Conservation (phyloP, 2,329 filamentous ascomycete species). For the Talaromyces islandicus region DNA sequence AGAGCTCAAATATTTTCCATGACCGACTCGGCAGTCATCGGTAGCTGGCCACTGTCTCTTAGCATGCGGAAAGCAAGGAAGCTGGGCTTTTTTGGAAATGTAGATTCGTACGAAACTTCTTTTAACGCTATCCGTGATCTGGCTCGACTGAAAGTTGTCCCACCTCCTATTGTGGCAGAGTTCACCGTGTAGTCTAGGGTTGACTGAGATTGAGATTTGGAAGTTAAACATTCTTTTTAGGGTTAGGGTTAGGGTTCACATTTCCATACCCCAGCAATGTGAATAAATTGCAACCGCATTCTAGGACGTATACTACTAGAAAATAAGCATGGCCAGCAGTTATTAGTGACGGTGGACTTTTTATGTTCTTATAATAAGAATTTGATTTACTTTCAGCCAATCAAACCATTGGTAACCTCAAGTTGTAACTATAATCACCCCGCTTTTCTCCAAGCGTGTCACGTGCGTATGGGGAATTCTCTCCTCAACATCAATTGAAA, state of each 20-base stretch:
- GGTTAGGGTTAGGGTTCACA: not conserved
- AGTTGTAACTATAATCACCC: not conserved
- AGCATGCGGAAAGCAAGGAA: slow-evolving; percentile 15
- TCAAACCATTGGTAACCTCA: not conserved
- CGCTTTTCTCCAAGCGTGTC: not conserved
- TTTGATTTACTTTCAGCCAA: not conserved
- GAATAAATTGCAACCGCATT: not conserved
- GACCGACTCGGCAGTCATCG: slow-evolving; percentile 14
- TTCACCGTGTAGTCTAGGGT: not conserved
- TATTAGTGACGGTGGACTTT: not conserved
- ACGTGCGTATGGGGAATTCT: not conserved
- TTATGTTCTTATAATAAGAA: not conserved
- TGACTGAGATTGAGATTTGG: not conserved
- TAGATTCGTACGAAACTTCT: slow-evolving; percentile 13
- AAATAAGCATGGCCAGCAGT: not conserved
- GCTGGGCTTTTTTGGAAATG: slow-evolving; percentile 13
- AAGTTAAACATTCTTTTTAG: not conserved
- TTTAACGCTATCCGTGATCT: slow-evolving; percentile 11
- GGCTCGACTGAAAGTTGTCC: slow-evolving; percentile 9
- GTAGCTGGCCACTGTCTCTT: slow-evolving; percentile 13
- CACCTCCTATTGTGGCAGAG: not conserved
- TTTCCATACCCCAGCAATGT: not conserved
- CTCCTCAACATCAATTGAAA: not conserved
- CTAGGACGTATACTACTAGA: not conserved
- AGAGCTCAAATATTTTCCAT: slow-evolving; percentile 6